Percentiles rank a stretch among this genome's conserved stretches.
Conservation (phyloP, 2,329 filamentous ascomycete species). For the Trichoderma breve region DNA sequence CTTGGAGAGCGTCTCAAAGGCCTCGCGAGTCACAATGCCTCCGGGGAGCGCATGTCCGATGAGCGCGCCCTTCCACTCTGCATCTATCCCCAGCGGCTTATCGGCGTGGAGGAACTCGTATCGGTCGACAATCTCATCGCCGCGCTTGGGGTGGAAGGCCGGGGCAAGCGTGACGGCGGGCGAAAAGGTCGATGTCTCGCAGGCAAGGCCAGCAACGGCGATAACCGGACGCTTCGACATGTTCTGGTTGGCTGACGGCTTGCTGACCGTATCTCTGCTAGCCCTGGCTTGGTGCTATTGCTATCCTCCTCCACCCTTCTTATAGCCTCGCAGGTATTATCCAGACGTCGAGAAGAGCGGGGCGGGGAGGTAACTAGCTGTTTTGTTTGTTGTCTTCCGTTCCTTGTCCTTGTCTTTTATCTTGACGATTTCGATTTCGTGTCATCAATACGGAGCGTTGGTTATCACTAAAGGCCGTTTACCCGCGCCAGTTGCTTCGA, state of each 20-base stretch:
- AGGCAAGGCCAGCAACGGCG: conserved; percentile 51
- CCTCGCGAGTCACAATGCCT: conserved; percentile 44
- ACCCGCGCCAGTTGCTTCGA: not conserved
- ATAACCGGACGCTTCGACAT: conserved; percentile 40
- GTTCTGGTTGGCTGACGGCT: conserved; percentile 3
- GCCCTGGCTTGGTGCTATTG: not conserved
- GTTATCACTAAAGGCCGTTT: conserved; percentile 1
- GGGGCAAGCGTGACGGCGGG: conserved; percentile 47
- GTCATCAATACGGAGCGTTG: not conserved
- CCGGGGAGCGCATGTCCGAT: conserved; percentile 53
- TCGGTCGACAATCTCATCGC: conserved; percentile 41
- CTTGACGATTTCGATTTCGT: not conserved
- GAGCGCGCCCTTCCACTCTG: conserved; percentile 49
- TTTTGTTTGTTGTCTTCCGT: not conserved
- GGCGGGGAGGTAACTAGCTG: not conserved
- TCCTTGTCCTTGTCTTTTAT: not conserved
- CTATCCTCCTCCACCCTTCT: conserved; percentile 13
- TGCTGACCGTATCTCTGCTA: not conserved
- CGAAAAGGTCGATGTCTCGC: conserved; percentile 54
- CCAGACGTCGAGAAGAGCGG: not conserved
- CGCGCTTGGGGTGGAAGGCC: conserved; percentile 50
- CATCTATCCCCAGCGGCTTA: conserved; percentile 40
- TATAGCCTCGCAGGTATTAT: not conserved
- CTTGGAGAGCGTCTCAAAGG: conserved; percentile 44
- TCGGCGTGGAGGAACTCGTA: conserved; percentile 46